These are phyloP conservation scores for apple (Malus domestica) DNA, from an alignment of 306 rosid species.

Conservation along the genomic window DNA sequence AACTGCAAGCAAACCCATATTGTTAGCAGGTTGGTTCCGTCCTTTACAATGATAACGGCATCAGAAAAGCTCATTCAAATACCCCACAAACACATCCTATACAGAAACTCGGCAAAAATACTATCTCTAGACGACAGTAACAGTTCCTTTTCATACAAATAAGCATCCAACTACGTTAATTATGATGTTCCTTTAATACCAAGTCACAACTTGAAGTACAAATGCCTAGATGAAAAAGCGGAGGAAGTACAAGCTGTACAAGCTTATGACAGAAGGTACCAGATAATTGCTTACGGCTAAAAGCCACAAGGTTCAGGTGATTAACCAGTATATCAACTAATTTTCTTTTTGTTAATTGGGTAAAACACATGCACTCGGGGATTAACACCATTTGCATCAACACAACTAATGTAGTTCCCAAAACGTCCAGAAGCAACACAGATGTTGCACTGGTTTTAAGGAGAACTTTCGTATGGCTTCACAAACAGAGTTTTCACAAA, in stretches of 20 bases:
- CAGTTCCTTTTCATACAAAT: background rate
- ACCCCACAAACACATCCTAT: background rate
- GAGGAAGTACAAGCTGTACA: background rate
- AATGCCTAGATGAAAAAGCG: background rate
- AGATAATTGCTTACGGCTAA: background rate
- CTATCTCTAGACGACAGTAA: background rate
- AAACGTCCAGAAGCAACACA: conserved; percentile 62
- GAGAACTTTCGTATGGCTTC: conserved; percentile 62
- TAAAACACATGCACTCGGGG: too few relatives aligned
- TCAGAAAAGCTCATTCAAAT: background rate
- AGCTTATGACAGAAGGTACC: background rate
- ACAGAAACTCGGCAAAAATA: background rate
- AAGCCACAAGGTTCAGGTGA: background rate
- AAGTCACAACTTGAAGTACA: background rate
- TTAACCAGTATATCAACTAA: background rate
- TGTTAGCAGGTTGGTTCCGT: background rate
- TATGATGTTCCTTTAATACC: too few relatives aligned
- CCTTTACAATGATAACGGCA: background rate
- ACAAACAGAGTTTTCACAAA: conserved; percentile 25
- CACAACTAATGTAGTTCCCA: conserved; percentile 43
- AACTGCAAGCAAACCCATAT: conserved; percentile 29
- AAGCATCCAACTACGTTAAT: background rate
- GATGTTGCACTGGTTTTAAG: conserved; percentile 49
- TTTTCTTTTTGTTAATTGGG: too few relatives aligned
- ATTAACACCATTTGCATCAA: too few relatives aligned